These are phyloP conservation scores for Bruguiera gymnorhiza DNA, from an alignment of 345 rosid genomes.

Conservation along the genomic window DNA sequence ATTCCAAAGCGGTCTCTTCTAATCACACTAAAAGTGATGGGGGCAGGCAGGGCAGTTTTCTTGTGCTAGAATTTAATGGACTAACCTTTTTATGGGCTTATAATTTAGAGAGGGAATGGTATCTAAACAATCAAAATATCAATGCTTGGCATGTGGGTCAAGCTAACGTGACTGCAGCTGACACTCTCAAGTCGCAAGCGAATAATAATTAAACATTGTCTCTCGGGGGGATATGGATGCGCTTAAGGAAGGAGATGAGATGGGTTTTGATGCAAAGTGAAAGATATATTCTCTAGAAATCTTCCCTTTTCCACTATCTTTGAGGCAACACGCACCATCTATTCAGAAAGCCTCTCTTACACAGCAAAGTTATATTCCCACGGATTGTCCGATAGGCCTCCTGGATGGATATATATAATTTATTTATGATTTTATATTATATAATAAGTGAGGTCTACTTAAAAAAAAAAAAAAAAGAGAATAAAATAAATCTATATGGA, in stretches of 20 bases:
- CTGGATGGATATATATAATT: no score
- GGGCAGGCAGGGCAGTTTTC: conserved; percentile 16
- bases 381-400: background rate
- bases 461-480: no score
- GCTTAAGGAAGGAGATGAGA: conserved; percentile 13
- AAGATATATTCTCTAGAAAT: conserved; percentile 26
- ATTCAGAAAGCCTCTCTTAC: background rate
- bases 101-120: conserved; percentile 34
- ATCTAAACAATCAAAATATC: conserved; percentile 17
- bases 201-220: conserved; percentile 31
- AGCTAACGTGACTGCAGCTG: conserved; percentile 27
- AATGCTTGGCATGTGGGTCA: conserved; percentile 29
- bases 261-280: conserved; percentile 20
- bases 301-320: conserved; percentile 21
- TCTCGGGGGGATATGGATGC: conserved; percentile 13
- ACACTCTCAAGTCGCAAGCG: background rate
- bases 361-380: conserved; percentile 8
- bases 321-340: conserved; percentile 7
- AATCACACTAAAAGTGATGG: conserved; percentile 16
- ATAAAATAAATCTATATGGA: no score
- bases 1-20: conserved; percentile 35
- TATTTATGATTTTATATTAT: no score
- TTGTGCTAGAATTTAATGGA: conserved; percentile 21
- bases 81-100: conserved; percentile 1
- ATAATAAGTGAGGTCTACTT: no score